A percentile compares a stretch with the other conserved stretches of the same genome.
phyloP scores from a whole-genome alignment of 345 rosid species.

The Eutrema yunnanense region DNA sequence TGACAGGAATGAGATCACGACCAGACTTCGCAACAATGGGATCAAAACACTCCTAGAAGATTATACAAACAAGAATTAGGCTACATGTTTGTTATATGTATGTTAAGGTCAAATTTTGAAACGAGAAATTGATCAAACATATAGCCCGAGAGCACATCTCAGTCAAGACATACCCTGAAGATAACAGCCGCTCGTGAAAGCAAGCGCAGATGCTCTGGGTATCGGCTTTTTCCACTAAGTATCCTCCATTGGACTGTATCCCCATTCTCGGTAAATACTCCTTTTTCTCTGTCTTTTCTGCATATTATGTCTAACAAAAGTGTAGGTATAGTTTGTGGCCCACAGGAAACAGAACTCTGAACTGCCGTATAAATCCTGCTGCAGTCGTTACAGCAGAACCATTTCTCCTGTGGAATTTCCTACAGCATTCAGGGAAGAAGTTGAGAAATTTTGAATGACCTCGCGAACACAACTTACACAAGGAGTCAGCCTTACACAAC shows the following conservation, averaged over 20 bases:
- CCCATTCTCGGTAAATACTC: constrained; percentile 36
- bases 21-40: constrained; percentile 82
- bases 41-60: constrained; percentile 87
- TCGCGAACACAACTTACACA: not conserved
- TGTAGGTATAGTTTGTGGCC: constrained; percentile 51
- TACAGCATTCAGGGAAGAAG: constrained; percentile 20
- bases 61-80: constrained; percentile 16
- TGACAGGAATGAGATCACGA: constrained; percentile 97
- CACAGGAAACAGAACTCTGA: constrained; percentile 54
- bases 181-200: constrained; percentile 78
- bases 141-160: not conserved
- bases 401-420: constrained; percentile 78
- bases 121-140: not conserved
- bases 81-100: not conserved
- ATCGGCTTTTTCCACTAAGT: constrained; percentile 74
- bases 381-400: constrained; percentile 94
- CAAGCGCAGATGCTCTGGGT: constrained; percentile 58
- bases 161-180: constrained; percentile 59
- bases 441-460: constrained; percentile 14
- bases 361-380: constrained; percentile 52
- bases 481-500: constrained; percentile 22
- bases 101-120: not conserved
- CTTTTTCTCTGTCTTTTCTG: constrained; percentile 70
- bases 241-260: constrained; percentile 69
- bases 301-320: constrained; percentile 45